Base-by-base conservation (phyloP, 495 filamentous ascomycete species). In the Daldinia vernicosa region DNA sequence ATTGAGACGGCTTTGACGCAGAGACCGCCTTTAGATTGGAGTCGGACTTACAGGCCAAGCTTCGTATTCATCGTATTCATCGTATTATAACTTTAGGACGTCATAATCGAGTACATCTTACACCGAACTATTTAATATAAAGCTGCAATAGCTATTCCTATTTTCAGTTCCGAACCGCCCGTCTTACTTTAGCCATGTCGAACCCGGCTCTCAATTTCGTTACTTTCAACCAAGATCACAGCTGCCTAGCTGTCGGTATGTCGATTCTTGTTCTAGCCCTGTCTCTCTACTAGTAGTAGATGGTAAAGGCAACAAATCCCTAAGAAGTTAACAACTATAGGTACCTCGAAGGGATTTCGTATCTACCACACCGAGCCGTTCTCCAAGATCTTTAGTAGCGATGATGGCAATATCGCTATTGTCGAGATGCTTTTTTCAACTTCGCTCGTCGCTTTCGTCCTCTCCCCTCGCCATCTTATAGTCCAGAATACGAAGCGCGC, bases 351-450 rank as follows among this genome's bases (percentile, higher is more conserved):
- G 78, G 95, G 95, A 68, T 98, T 97, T 79, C 92, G 94, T 60
- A 92, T 97, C 65, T 99, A 97, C 80, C 94, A 93, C 70, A 97
- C 94, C 40, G 96, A 98, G 64, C 95, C 94, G 1, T 98, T 98
- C 77, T 88, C 88, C 70, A 97, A 97, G 80, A 91, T 93, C 78
- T 97, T 93, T 81, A 93, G 94, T 76, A 94, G 92, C 72, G 91
- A 93, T 67, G 93, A 98, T 66, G 93, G 93, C 17, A 95, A 98
- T 76, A 93, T 98, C 51, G 90, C 93, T 39, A 91, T 97, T 60
- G 89, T 99, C 77, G 96, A 98, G 84, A 98, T 97, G 95, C 89
- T 99, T 65, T 99, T 99, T 78, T 98, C 95, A 45, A 99, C 95
- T 50, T 99, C 95, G n/a, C 86, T 99, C 50, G 94, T 99, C 17